Conservation (phyloP, 495 filamentous ascomycete genomes). For the Letharia columbiana region DNA sequence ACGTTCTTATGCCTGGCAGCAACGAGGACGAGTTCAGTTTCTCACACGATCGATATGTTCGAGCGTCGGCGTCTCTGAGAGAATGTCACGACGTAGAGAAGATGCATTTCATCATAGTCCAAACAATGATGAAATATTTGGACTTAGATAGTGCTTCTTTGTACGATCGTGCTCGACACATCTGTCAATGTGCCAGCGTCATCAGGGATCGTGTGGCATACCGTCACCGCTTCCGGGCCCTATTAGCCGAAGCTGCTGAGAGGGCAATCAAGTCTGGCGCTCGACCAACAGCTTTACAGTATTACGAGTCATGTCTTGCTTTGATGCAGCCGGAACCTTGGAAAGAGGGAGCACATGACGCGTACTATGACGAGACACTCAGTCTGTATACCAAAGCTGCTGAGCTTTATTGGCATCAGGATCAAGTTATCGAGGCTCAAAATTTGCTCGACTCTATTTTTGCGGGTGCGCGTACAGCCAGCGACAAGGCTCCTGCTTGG, state of each 20-base stretch:
- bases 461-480: conserved; percentile 50
- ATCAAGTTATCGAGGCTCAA: conserved; percentile 53
- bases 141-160: conserved; percentile 43
- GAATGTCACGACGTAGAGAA: conserved; percentile 57
- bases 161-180: conserved; percentile 67
- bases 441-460: conserved; percentile 57
- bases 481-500: conserved; percentile 71
- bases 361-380: conserved; percentile 77
- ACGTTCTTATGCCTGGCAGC: conserved; percentile 63
- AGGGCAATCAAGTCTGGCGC: conserved; percentile 72
- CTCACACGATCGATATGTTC: conserved; percentile 73
- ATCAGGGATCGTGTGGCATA: conserved; percentile 54
- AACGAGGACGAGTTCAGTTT: conserved; percentile 75
- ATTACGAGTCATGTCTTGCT: conserved; percentile 64
- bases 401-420: conserved; percentile 74
- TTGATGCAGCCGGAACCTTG: conserved; percentile 73
- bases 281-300: conserved; percentile 66
- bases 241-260: conserved; percentile 68
- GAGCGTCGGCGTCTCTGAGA: conserved; percentile 59
- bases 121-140: conserved; percentile 64
- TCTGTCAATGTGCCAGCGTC: conserved; percentile 61
- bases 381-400: conserved; percentile 64
- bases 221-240: conserved; percentile 57
- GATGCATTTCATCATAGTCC: conserved; percentile 84
- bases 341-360: conserved; percentile 60